phyloP scores from a whole-genome alignment of 257 asterid genomes.

The Plantago elongata region DNA sequence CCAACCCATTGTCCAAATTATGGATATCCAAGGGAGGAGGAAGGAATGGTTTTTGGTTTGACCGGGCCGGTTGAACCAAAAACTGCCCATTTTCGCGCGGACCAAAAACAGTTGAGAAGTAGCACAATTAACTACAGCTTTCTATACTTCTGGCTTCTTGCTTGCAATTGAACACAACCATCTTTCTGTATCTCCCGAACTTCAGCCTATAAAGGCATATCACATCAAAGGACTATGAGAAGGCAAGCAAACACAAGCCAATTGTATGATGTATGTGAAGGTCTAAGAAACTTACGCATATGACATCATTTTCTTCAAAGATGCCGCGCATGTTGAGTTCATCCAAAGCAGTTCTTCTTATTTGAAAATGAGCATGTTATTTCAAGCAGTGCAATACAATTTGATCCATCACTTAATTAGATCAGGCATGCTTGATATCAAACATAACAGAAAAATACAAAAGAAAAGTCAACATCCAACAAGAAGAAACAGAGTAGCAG shows the following conservation, averaged over 20 bases:
- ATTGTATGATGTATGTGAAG: not conserved
- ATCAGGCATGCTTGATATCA: not conserved
- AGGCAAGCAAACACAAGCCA: not conserved
- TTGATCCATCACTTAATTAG: not conserved
- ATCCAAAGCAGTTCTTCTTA: slow-evolving; percentile 91
- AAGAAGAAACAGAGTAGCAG: not conserved
- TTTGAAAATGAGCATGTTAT: slow-evolving; percentile 38
- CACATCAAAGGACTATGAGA: not conserved
- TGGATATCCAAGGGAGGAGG: too few relatives aligned
- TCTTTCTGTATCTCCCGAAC: slow-evolving; percentile 93
- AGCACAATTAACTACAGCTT: slow-evolving; percentile 44
- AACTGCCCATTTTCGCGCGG: too few relatives aligned
- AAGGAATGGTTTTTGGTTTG: too few relatives aligned
- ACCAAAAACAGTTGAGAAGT: not conserved
- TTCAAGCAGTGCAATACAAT: not conserved
- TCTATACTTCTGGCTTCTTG: slow-evolving; percentile 94
- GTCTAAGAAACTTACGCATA: slow-evolving; percentile 60
- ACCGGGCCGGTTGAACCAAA: too few relatives aligned
- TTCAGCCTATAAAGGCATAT: slow-evolving; percentile 55
- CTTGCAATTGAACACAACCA: slow-evolving; percentile 84
- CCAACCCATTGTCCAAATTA: too few relatives aligned
- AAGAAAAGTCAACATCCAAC: not conserved
- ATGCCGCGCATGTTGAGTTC: slow-evolving; percentile 95
- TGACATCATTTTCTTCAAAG: slow-evolving; percentile 85
- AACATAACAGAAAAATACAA: not conserved